Evolutionary conservation across 2,329 filamentous ascomycete species (phyloP).

Genomic region (Aspergillus pseudotamarii): DNA sequence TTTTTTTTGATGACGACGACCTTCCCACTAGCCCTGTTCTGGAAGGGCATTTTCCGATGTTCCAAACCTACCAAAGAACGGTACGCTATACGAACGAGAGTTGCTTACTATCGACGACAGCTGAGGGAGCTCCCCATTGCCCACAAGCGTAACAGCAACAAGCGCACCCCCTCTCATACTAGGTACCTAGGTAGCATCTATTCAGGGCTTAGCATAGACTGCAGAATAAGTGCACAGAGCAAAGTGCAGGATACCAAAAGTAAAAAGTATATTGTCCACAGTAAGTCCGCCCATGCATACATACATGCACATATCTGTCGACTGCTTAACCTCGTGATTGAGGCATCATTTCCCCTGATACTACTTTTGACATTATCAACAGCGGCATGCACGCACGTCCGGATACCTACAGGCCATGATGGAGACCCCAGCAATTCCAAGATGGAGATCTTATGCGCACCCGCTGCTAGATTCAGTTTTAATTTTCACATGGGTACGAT

Average conservation of each 20-base stretch:
- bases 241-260: not conserved
- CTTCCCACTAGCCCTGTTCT: constrained; percentile 14
- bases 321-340: not conserved
- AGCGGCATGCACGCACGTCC: not conserved
- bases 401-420: constrained; percentile 2
- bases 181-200: not conserved
- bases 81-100: not conserved
- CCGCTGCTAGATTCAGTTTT: constrained; percentile 14
- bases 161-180: not conserved
- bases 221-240: not conserved
- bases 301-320: not conserved
- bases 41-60: constrained; percentile 2
- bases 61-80: not conserved
- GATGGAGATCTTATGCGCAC: constrained; percentile 6
- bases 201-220: not conserved
- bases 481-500: constrained; percentile 18
- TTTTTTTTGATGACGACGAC: constrained; percentile 19
- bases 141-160: not conserved
- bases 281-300: not conserved
- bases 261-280: not conserved
- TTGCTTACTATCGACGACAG: not conserved
- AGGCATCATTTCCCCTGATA: not conserved
- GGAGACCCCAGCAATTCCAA: not conserved
- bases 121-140: not conserved
- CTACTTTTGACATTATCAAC: not conserved